Base-by-base conservation (phyloP, 768 basidiomycete species). In the Russula ochroleuca region DNA sequence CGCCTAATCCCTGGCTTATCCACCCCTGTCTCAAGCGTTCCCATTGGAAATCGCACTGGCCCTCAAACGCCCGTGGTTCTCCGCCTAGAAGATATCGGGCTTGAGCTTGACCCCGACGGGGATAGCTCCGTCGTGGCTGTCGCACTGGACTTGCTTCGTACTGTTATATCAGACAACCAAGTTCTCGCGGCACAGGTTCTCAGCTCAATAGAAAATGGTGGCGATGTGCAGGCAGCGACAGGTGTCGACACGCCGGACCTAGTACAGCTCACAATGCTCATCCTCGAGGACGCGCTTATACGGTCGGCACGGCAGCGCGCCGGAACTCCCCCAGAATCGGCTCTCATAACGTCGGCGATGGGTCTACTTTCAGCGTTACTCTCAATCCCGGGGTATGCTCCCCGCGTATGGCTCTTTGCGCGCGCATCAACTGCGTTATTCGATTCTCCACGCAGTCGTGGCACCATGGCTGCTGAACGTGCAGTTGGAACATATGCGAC, bases 331-430 rank as follows among this genome's bases (percentile, higher is more conserved):
- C 75, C 81, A 23, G 80, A 82, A 21, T 80, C 83, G 0, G 81
- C 83, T 47, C 79, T 92, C 64, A 86, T 92, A 65, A 88, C 88
- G 3, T 90, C 89, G 9, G 85, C 91, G 5, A 83, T 96, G 77
- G 89, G 85, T 58, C 86, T 95, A 14, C 81, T 96, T 21, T 81
- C 90, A 5, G 87, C 87, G 0, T 79, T 95, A 35, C 80, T 94
- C 40, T 83, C 85, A 1, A 75, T 90, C 14, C 90, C 89, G 1
- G 79, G 78, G 50, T 88, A 88, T 70, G 88, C 90, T n/a, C 84
- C 85, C 67, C 82, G 88, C 2, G 90, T 95, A 25, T 96, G 93
- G 94, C 78, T 93, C 11, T 94, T 90, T 69, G 82, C 95, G 21
- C 86, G 92, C 14, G 88, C 89, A 6, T 88, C 92, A 0, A 78